phyloP scores from a whole-genome alignment of 2,329 filamentous ascomycete species.

The Phaeomoniella chlamydospora region DNA sequence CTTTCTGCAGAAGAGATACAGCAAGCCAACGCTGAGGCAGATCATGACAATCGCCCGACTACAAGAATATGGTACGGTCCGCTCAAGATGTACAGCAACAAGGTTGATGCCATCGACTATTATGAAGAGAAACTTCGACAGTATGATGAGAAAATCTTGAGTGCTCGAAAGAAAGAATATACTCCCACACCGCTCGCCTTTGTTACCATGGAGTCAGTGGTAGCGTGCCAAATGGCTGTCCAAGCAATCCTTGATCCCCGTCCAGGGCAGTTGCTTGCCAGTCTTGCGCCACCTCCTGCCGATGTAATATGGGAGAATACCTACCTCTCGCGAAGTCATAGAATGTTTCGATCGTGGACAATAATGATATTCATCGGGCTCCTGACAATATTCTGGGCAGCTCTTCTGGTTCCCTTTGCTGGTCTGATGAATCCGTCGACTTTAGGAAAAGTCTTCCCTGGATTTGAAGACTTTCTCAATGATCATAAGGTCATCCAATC shows the following conservation, averaged over 20 bases:
- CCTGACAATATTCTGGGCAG: constrained; percentile 77
- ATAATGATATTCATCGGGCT: constrained; percentile 73
- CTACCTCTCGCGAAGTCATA: constrained; percentile 59
- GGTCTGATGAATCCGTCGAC: constrained; percentile 68
- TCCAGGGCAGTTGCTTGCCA: constrained; percentile 72
- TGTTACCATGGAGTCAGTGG: constrained; percentile 93
- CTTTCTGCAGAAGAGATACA: constrained; percentile 24
- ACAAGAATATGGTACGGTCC: constrained; percentile 66
- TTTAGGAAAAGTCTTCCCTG: constrained; percentile 58
- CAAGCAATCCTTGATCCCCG: constrained; percentile 87
- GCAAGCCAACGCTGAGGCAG: constrained; percentile 26
- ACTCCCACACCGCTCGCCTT: constrained; percentile 73
- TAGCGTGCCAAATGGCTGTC: constrained; percentile 84
- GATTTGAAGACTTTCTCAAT: constrained; percentile 52
- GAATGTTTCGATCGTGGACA: constrained; percentile 66
- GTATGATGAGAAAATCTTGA: constrained; percentile 60
- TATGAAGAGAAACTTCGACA: constrained; percentile 73
- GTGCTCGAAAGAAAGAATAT: constrained; percentile 61
- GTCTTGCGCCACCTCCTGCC: constrained; percentile 71
- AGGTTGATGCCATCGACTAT: constrained; percentile 84
- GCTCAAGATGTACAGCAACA: constrained; percentile 54
- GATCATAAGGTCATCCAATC: constrained; percentile 57
- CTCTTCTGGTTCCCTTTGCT: constrained; percentile 66
- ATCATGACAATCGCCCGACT: constrained; percentile 43
- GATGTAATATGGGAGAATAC: constrained; percentile 96